These are phyloP conservation scores for Penicillium sp. DNA, from an alignment of 2,329 filamentous ascomycete species.

Conservation along the genomic window DNA sequence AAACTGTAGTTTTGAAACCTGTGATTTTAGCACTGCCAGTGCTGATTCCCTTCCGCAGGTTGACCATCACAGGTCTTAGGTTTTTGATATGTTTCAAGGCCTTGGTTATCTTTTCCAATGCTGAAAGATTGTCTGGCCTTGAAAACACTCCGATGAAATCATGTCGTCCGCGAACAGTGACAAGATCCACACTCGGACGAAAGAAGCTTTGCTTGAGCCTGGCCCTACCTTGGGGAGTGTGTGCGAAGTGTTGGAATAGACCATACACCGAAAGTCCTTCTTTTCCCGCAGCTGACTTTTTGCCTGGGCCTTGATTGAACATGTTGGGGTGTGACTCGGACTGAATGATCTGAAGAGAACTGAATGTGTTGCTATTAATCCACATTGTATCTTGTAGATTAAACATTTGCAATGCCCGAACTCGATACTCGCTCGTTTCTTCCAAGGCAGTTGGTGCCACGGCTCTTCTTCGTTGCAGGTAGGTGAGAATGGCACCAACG, in stretches of 20 bases:
- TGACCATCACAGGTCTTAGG: slow-evolving; percentile 67
- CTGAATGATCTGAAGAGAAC: slow-evolving; percentile 81
- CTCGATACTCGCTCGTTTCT: slow-evolving; percentile 48
- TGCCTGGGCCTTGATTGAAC: slow-evolving; percentile 71
- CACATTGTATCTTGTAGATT: slow-evolving; percentile 69
- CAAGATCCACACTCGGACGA: slow-evolving; percentile 70
- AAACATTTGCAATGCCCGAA: slow-evolving; percentile 73
- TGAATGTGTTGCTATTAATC: slow-evolving; percentile 76
- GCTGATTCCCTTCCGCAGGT: slow-evolving; percentile 77
- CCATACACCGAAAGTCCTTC: slow-evolving; percentile 84
- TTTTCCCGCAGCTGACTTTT: slow-evolving; percentile 65
- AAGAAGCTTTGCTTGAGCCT: slow-evolving; percentile 79
- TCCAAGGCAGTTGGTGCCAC: slow-evolving; percentile 55
- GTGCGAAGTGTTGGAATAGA: slow-evolving; percentile 72
- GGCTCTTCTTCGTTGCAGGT: slow-evolving; percentile 70
- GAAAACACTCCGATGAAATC: slow-evolving; percentile 68
- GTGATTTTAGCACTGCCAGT: slow-evolving; percentile 51
- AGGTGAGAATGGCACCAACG: slow-evolving; percentile 80
- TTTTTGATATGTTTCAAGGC: slow-evolving; percentile 74
- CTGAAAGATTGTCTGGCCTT: slow-evolving; percentile 65
- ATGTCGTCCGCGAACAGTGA: slow-evolving; percentile 71
- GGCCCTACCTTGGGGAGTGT: slow-evolving; percentile 75
- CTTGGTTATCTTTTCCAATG: slow-evolving; percentile 58
- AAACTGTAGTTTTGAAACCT: slow-evolving; percentile 67
- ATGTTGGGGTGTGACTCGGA: slow-evolving; percentile 81